Conservation (phyloP, 192 early-diverging fungal genomes). For the Kappamyces sp. region DNA sequence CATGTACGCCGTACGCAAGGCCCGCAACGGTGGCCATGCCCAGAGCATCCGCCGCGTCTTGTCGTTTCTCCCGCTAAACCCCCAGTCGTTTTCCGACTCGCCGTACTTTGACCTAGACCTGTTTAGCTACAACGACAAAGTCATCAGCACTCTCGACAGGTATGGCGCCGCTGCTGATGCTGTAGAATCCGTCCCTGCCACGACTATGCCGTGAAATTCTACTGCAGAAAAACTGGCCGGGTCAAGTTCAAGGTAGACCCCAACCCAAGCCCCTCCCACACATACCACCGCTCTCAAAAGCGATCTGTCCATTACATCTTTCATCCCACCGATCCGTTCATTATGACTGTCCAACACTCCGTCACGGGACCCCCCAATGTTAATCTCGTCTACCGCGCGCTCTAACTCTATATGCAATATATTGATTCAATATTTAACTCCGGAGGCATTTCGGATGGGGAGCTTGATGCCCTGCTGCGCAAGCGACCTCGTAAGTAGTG, state of each 20-base stretch:
- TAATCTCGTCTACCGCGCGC: not conserved
- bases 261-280: conserved; percentile 15
- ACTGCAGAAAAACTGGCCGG: conserved; percentile 45
- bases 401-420: not conserved
- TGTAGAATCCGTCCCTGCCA: conserved; percentile 43
- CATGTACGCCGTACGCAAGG: conserved; percentile 54
- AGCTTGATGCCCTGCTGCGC: conserved; percentile 29
- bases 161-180: conserved; percentile 18
- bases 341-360: conserved; percentile 48
- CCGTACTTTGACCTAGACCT: conserved; percentile 63
- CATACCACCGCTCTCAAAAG: not conserved
- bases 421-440: not conserved
- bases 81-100: conserved; percentile 56
- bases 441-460: conserved; percentile 14
- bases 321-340: conserved; percentile 66
- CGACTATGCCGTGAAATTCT: conserved; percentile 62
- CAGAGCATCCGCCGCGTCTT: conserved; percentile 59
- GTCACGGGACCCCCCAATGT: not conserved
- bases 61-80: conserved; percentile 50
- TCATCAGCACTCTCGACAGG: conserved; percentile 58
- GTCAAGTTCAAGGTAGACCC: conserved; percentile 58
- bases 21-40: conserved; percentile 67
- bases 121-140: conserved; percentile 64
- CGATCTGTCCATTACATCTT: conserved; percentile 41
- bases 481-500: conserved; percentile 24